Conservation (phyloP, 78 protist genomes). For the Dictyostelium purpureum region DNA sequence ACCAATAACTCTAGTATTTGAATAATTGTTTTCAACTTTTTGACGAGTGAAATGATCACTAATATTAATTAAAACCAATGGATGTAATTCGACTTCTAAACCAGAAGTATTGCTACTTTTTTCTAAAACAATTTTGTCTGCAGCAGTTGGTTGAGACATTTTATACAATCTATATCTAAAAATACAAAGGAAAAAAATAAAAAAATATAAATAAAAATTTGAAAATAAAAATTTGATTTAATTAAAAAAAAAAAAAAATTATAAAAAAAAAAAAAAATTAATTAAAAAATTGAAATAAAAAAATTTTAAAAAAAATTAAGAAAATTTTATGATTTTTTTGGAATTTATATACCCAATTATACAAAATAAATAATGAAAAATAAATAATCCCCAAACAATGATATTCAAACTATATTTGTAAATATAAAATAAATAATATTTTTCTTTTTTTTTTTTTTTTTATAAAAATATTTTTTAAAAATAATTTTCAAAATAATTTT, state of each 20-base stretch:
- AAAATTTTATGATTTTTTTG: too few relatives aligned
- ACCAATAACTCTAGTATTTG: slow-evolving; percentile 83
- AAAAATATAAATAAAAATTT: slow-evolving; percentile 6
- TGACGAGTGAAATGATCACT: slow-evolving; percentile 90
- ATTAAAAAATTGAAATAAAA: not conserved
- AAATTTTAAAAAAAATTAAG: not conserved
- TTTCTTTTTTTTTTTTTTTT: not conserved
- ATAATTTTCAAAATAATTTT: not conserved
- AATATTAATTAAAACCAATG: slow-evolving; percentile 90
- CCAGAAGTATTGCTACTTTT: slow-evolving; percentile 59
- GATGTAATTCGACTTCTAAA: slow-evolving; percentile 86
- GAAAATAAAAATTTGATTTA: not conserved
- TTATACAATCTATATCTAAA: not conserved
- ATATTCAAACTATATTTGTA: not conserved
- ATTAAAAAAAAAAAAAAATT: not conserved
- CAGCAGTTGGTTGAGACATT: not conserved
- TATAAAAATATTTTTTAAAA: not conserved
- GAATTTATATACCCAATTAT: not conserved
- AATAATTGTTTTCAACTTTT: slow-evolving; percentile 23
- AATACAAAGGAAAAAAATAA: not conserved
- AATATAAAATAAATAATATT: too few relatives aligned
- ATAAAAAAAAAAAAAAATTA: not conserved
- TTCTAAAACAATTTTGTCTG: slow-evolving; percentile 25
- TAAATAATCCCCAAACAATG: not conserved
- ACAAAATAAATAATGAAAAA: too few relatives aligned